Base-by-base conservation (phyloP, 768 basidiomycete genomes). In the Mycena alexandri region DNA sequence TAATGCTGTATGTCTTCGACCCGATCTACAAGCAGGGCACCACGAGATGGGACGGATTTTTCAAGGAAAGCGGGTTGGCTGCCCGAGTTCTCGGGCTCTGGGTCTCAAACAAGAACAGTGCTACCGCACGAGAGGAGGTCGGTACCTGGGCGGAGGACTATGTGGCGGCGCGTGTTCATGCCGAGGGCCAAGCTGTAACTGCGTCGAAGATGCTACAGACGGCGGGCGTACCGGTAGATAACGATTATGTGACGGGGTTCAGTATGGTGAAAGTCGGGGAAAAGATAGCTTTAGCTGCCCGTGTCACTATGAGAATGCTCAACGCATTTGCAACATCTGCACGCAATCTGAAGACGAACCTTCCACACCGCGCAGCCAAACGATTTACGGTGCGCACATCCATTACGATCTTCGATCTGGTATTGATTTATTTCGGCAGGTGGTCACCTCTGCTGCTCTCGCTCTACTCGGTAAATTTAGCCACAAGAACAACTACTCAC, bases 1-100 rank as follows among this genome's bases (percentile, higher is more conserved):
- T 76, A 14, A 55, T 79, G 17, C 43, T 73, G 4, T 76, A 75
- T 63, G 63, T 79, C 2, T 77, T 74, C 24, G 71, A 79, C 61
- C 78, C 79, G 0, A 29, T 38, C 0, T 64, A 73, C 34, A 55
- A 58, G 14, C 56, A 71, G 22, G 72, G 76, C 3, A 19, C 47
- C 1, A 43, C 61, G 2, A 72, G 75, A 12, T 79, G 71, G 67
- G 29, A 74, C 0, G 68, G 76, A 5, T 76, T 81, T 47, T 79
- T 80, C 42, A 19, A 25, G 7, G 8, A 53, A 11, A 11, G 14
- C 1, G 74, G 69, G 4, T n/a, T 38, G 21, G 65, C 63, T 0
- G 48, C 62, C 1, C 12, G 56, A 25, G 68, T 81, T 5, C 67
- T 82, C 2, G 61, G 77, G 38, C 72, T 71, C 58, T 80, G 78